These are phyloP conservation scores for Nicotiana benthamiana DNA, from an alignment of 257 asterid species.

Conservation along the genomic window DNA sequence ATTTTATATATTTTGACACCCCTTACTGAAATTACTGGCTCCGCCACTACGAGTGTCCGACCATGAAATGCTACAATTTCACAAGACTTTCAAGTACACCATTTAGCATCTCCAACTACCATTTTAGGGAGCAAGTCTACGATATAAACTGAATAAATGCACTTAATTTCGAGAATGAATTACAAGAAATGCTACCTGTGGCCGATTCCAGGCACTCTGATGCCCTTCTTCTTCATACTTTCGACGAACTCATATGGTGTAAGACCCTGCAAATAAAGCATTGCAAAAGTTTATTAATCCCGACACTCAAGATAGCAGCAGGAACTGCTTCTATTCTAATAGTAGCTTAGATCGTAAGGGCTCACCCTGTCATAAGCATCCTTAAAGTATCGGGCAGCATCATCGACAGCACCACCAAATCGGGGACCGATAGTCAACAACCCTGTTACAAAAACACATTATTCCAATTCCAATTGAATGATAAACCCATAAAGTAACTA, in stretches of 20 bases:
- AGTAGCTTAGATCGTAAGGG: background rate
- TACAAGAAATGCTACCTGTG: slow-evolving; percentile 54
- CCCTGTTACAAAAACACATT: slow-evolving; percentile 40
- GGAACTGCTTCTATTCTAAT: background rate
- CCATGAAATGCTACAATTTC: background rate
- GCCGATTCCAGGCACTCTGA: slow-evolving; percentile 97
- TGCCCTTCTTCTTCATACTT: slow-evolving; percentile 98
- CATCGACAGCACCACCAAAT: slow-evolving; percentile 98
- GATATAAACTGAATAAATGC: background rate
- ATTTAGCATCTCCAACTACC: background rate
- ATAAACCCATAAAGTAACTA: background rate
- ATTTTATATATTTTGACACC: too few species aligned
- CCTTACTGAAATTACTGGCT: too few species aligned
- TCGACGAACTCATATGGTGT: slow-evolving; percentile 95
- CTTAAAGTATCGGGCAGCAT: slow-evolving; percentile 97
- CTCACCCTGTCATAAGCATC: slow-evolving; percentile 93
- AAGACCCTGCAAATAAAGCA: slow-evolving; percentile 47
- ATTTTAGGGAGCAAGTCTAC: background rate
- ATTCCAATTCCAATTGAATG: slow-evolving; percentile 9
- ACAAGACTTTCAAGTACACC: background rate
- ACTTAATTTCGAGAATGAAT: background rate
- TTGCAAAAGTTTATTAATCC: background rate
- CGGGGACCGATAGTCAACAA: slow-evolving; percentile 96
- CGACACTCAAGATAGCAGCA: background rate
- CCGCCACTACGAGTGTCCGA: too few species aligned